These are phyloP conservation scores for Fusarium floridanum DNA, from an alignment of 2,329 filamentous ascomycete species.

Conservation along the genomic window DNA sequence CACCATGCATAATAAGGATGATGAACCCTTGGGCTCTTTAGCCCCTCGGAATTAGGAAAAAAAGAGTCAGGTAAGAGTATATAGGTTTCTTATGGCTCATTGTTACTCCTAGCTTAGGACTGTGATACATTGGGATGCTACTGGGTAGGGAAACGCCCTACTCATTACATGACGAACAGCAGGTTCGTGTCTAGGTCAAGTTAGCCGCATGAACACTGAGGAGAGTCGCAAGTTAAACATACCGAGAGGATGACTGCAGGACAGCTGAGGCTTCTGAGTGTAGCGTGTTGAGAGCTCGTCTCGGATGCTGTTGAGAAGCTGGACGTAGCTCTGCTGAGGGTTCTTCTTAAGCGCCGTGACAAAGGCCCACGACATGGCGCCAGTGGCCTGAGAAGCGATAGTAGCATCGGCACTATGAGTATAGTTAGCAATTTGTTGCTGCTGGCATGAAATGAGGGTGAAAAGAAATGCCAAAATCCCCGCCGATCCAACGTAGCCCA, in stretches of 20 bases:
- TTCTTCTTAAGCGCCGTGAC: slow-evolving; percentile 95
- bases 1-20: slow-evolving; percentile 2
- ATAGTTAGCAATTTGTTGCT: slow-evolving; percentile 29
- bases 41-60: neutral
- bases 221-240: slow-evolving; percentile 53
- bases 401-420: slow-evolving; percentile 84
- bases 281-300: slow-evolving; percentile 92
- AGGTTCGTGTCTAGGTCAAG: slow-evolving; percentile 68
- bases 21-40: neutral
- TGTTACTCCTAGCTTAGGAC: slow-evolving; percentile 26
- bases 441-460: neutral
- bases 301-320: slow-evolving; percentile 95
- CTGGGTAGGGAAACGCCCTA: neutral
- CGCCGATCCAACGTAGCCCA: slow-evolving; percentile 58
- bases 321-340: slow-evolving; percentile 97
- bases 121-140: neutral
- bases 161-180: slow-evolving; percentile 70
- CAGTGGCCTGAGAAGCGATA: slow-evolving; percentile 90
- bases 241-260: slow-evolving; percentile 97
- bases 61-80: neutral
- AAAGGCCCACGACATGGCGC: slow-evolving; percentile 99
- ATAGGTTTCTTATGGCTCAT: slow-evolving; percentile 16
- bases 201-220: slow-evolving; percentile 14
- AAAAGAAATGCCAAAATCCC: neutral
- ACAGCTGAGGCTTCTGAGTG: slow-evolving; percentile 94